Evolutionary conservation across 164 flowering plant species (phyloP).

Genomic region (Saururus chinensis): DNA sequence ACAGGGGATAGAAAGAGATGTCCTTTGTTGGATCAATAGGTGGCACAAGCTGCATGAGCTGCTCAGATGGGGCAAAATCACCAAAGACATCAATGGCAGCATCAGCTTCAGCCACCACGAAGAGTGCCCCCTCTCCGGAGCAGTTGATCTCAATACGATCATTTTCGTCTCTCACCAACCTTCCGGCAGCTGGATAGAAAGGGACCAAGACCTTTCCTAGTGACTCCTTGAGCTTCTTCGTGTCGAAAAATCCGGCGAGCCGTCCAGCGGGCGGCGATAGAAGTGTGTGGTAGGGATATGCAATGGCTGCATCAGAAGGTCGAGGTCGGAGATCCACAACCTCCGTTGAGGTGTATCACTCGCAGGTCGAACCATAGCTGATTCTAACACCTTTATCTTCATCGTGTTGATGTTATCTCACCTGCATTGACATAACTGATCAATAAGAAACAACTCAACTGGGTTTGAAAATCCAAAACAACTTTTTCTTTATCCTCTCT

Average conservation of each 20-base stretch:
- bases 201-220: conserved; percentile 4
- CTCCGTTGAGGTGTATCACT: not conserved
- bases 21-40: not conserved
- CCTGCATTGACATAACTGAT: no score
- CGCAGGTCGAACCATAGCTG: conserved; percentile 3
- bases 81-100: not conserved
- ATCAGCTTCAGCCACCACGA: conserved; percentile 1
- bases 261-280: not conserved
- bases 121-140: conserved; percentile 5
- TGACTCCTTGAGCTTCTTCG: not conserved
- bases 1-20: conserved; percentile 1
- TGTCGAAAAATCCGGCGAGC: conserved; percentile 1
- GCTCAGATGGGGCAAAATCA: not conserved
- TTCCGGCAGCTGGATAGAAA: conserved; percentile 9
- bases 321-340: conserved; percentile 5
- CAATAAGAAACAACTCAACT: no score
- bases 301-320: conserved; percentile 1
- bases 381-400: not conserved
- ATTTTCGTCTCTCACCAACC: conserved; percentile 1
- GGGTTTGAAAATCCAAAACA: no score
- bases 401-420: no score
- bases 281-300: conserved; percentile 3
- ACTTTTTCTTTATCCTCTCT: no score
- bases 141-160: conserved; percentile 6
- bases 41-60: conserved; percentile 1